Evolutionary conservation across 2,329 filamentous ascomycete species (phyloP), one percentile per base, ranked within the genome.

Genomic region (Fusarium citri): DNA sequence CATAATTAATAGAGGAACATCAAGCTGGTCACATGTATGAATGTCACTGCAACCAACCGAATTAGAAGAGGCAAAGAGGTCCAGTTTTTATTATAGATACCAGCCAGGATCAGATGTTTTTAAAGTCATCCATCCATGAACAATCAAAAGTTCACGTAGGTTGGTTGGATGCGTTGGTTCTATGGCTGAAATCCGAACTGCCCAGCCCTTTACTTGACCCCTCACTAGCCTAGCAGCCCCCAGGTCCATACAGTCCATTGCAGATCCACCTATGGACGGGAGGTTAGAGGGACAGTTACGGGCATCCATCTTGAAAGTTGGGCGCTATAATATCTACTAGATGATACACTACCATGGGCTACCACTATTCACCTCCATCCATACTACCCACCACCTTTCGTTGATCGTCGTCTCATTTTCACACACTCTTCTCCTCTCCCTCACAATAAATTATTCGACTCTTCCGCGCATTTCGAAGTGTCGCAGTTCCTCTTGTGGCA

Each of bases 321-420:
- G 34, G 34, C 51, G 30, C 28, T 58, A 41, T 43, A 16, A 14
- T 49, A 46, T 20, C 18, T 55, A 26, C 37, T 37, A 30, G 16
- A 59, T 34, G 25, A 23, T 37, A 37, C 41, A 28, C 26, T 45
- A 46, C 41, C 34, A 31, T 14, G 18, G 31, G 22, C 20, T 37
- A 50, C 30, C 23, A 18, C 47, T 50, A 34, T 31, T 31, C 20
- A 14, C 31, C 48, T 10, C 47, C 40, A 47, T 47, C 42, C 45
- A 42, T 47, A 61, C 42, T 40, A 57, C 51, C 46, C 55, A 55
- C 61, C 45, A 54, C 37, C 42, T 40, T 37, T 31, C 56, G 45
- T 55, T 47, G 49, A 55, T 72, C 65, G 40, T 55, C 51, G 58
- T 60, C 58, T 65, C 57, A 54, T 70, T 50, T 62, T 54, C 47